A percentile compares a stretch with the other conserved stretches of the same genome.
Evolutionary conservation across 2,329 filamentous ascomycete species (phyloP).

Genomic region (Neonectria hederae): DNA sequence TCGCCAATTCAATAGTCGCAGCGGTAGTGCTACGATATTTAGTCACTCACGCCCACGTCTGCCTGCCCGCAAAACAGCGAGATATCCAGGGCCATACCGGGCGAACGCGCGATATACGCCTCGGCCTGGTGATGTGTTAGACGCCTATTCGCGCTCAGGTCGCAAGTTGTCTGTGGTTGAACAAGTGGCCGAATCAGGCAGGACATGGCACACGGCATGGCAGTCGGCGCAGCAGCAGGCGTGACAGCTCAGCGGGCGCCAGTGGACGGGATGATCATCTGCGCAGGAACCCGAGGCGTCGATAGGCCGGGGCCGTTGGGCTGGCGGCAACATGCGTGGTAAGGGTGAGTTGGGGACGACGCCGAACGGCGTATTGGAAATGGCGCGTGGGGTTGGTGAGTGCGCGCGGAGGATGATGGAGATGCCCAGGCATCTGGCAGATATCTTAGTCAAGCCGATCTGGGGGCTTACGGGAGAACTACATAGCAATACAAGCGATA

Average conservation of each 20-base stretch:
- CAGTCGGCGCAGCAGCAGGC: conserved; percentile 8
- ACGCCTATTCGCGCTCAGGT: conserved; percentile 31
- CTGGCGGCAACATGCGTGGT: not conserved
- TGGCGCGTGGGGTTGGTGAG: conserved; percentile 35
- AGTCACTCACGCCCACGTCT: conserved; percentile 4
- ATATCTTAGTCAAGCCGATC: conserved; percentile 17
- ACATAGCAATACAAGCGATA: not conserved
- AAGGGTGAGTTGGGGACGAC: conserved; percentile 6
- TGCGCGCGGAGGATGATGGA: conserved; percentile 3
- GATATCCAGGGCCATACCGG: not conserved
- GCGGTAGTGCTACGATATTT: conserved; percentile 14
- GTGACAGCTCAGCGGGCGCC: conserved; percentile 39
- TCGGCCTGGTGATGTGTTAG: conserved; percentile 30
- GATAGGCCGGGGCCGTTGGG: conserved; percentile 32
- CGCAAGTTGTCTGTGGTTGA: not conserved
- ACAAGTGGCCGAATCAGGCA: conserved; percentile 31
- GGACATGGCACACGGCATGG: not conserved
- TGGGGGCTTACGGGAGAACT: not conserved
- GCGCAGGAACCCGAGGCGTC: conserved; percentile 44
- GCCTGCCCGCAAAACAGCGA: not conserved
- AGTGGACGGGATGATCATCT: conserved; percentile 42
- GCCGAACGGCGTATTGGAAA: conserved; percentile 16
- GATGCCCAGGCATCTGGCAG: conserved; percentile 15
- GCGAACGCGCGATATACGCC: conserved; percentile 12
- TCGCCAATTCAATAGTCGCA: conserved; percentile 22